phyloP scores from a whole-genome alignment of 148 eudicot genomes.

The Agrostemma githago region DNA sequence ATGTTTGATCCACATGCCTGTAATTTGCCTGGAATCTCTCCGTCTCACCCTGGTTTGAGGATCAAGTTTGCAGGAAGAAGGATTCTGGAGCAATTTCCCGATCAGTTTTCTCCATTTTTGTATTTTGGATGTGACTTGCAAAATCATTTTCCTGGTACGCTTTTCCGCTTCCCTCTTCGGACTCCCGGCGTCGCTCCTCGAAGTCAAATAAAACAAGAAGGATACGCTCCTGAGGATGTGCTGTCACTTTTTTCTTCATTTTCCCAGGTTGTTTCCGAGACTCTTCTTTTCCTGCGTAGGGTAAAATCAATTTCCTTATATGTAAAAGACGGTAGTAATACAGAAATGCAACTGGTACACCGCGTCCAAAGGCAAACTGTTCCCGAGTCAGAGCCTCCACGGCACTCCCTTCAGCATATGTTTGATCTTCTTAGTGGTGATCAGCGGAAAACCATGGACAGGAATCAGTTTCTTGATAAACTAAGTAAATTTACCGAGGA shows the following conservation, averaged over 20 bases:
- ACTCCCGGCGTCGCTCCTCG: conserved; percentile 66
- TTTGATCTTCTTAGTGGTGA: conserved; percentile 52
- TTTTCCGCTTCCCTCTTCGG: conserved; percentile 93
- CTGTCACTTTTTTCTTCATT: conserved; percentile 84
- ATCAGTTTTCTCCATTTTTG: conserved; percentile 91
- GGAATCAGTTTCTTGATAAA: conserved; percentile 61
- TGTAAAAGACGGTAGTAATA: conserved; percentile 66
- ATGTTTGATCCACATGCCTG: conserved; percentile 99
- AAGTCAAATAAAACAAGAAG: conserved; percentile 92
- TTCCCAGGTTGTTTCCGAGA: conserved; percentile 80
- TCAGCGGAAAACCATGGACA: conserved; percentile 48
- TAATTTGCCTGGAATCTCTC: conserved; percentile 94
- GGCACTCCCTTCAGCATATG: conserved; percentile 47
- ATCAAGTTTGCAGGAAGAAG: conserved; percentile 81
- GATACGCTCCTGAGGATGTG: conserved; percentile 83
- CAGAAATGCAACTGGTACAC: conserved; percentile 84
- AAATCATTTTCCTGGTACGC: conserved; percentile 86
- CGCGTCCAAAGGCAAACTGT: conserved; percentile 53
- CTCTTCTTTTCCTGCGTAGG: conserved; percentile 81
- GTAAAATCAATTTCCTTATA: conserved; percentile 83
- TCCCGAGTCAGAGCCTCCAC: conserved; percentile 53
- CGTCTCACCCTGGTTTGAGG: conserved; percentile 96
- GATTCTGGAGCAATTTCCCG: conserved; percentile 97
- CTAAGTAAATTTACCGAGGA: conserved; percentile 47
- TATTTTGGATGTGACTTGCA: conserved; percentile 94